phyloP scores from a whole-genome alignment of 345 rosid genomes.

The Aquilaria malaccensis region DNA sequence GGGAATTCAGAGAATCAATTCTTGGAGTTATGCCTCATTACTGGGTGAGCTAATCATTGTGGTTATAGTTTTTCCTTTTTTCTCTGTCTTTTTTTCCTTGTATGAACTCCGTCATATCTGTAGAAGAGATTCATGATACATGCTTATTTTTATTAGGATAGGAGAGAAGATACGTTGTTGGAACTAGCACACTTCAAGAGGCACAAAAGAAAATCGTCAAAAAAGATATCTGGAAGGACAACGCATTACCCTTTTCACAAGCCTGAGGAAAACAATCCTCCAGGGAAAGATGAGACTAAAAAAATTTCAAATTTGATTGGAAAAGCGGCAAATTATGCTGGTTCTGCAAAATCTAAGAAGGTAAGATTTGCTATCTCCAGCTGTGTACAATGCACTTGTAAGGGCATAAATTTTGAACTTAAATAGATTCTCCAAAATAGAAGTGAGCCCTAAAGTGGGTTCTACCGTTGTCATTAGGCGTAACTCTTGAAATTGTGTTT shows the following conservation, averaged over 20 bases:
- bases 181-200: constrained; percentile 77
- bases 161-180: constrained; percentile 92
- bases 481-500: too few species aligned
- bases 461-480: too few species aligned
- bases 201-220: constrained; percentile 80
- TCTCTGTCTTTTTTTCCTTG: constrained; percentile 1
- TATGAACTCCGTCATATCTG: neutral
- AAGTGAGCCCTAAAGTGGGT: too few species aligned
- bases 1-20: constrained; percentile 95
- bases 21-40: constrained; percentile 94
- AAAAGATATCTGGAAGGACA: constrained; percentile 64
- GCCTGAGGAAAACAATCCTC: constrained; percentile 90
- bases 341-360: constrained; percentile 87
- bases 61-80: constrained; percentile 4
- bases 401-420: constrained; percentile 1
- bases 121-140: constrained; percentile 9
- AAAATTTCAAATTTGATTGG: constrained; percentile 80
- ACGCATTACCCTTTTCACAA: constrained; percentile 73
- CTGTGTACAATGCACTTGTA: constrained; percentile 5
- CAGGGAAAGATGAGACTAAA: constrained; percentile 84
- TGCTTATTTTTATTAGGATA: constrained; percentile 52
- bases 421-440: too few species aligned
- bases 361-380: constrained; percentile 25
- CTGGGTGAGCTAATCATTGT: constrained; percentile 54
- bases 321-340: constrained; percentile 79